Evolutionary conservation across 495 filamentous ascomycete species (phyloP).

Genomic region (Trichocladium uniseriatum): DNA sequence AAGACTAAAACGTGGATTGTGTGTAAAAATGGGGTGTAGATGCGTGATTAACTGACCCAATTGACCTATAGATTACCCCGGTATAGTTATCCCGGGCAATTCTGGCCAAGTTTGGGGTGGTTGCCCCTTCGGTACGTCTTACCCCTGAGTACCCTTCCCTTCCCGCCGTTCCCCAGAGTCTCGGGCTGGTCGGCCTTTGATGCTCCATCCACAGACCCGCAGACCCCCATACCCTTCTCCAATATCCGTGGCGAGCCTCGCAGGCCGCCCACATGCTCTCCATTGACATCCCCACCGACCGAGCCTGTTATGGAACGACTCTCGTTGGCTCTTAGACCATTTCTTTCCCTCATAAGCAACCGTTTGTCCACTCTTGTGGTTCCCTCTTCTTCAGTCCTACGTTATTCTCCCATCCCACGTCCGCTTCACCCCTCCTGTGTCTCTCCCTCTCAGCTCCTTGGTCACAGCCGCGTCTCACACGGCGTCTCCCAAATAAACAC

Average conservation of each 20-base stretch:
- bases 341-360: constrained; percentile 23
- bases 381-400: constrained; percentile 8
- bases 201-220: neutral
- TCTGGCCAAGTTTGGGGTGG: constrained; percentile 2
- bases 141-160: neutral
- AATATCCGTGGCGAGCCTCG: too few relatives aligned
- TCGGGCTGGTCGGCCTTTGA: neutral
- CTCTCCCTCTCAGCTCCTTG: neutral
- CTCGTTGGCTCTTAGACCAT: too few relatives aligned
- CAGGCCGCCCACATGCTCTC: neutral
- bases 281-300: constrained; percentile 13
- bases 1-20: neutral
- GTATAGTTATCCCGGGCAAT: constrained; percentile 24
- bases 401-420: constrained; percentile 6
- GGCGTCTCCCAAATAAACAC: neutral
- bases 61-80: constrained; percentile 28
- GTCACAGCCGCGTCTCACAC: neutral
- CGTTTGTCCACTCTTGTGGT: constrained; percentile 13
- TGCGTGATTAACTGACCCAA: constrained; percentile 31
- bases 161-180: constrained; percentile 1
- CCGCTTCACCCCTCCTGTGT: neutral
- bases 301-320: constrained; percentile 31
- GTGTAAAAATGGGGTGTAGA: constrained; percentile 8
- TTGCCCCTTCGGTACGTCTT: constrained; percentile 1
- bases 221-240: too few relatives aligned